Base-by-base conservation (phyloP, 202 grass and related monocot species). In the Setaria viridis region DNA sequence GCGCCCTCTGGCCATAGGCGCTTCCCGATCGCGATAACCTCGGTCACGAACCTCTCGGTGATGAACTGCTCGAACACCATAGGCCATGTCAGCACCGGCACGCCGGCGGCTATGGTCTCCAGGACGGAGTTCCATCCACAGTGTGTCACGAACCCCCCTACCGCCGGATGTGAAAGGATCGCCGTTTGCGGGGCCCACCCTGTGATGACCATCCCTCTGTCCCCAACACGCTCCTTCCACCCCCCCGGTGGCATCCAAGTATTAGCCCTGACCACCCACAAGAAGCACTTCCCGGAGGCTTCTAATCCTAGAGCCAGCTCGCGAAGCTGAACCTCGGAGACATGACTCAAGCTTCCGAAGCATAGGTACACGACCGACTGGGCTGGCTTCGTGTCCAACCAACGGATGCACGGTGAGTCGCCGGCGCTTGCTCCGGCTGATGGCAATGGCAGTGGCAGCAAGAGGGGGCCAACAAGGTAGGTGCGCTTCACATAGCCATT, bases 61-160 rank as follows among this genome's bases (percentile, higher is more conserved):
- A 94, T 90, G 86, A 94, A 94, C 60, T 97, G 95, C 60, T 94
- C 95, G 12, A 94, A 85, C 76, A 93, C 90, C 54, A 94, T 68
- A 2, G 95, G 92, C 95, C 95, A 94, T 1, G 92, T 97, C 80
- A 93, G 75, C 79, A 93, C 43, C 7, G 87, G 88, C 41, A 91
- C 85, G 3, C 89, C 92, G 8, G 87, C 88, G 57, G 85, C 64
- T 11, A 70, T 62, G 1, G 88, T 84, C 56, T 97, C 89, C 7
- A 93, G 56, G 53, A 91, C 6, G 0, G 91, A 97, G 85, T 81
- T 93, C 85, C 79, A 97, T 2, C 94, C 94, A 11, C 94, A 94
- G 33, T 94, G 94, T 48, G 75, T 97, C 72, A 97, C 17, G 29
- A 95, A 95, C 0, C 65, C 93, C 0, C 88, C 93, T 3, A 90